These are phyloP conservation scores for Gaeumannomyces sp. DNA, from an alignment of 2,329 filamentous ascomycete species.

Conservation along the genomic window DNA sequence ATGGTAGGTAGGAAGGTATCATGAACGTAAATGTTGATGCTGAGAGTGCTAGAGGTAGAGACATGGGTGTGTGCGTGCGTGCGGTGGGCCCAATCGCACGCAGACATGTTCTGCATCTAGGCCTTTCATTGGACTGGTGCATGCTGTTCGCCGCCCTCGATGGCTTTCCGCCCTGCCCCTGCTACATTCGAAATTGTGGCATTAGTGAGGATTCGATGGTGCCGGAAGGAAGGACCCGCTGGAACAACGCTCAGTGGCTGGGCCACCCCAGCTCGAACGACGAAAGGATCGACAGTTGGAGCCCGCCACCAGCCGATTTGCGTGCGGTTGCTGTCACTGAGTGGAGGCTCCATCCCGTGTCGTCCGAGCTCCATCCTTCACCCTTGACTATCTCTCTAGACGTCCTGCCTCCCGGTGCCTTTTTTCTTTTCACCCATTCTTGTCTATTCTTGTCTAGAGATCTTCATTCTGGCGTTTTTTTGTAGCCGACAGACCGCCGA, in stretches of 20 bases:
- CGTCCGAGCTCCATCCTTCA: neutral
- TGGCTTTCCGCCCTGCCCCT: too few species aligned
- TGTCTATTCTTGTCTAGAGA: neutral
- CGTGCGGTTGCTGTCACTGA: neutral
- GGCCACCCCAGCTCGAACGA: neutral
- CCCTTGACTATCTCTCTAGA: neutral
- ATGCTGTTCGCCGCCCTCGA: too few species aligned
- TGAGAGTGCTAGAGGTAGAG: too few species aligned
- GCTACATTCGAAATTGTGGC: neutral
- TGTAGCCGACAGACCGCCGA: too few species aligned
- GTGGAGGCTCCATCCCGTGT: neutral
- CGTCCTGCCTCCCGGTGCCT: neutral
- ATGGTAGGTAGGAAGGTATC: too few species aligned
- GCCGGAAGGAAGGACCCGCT: slow-evolving; percentile 4
- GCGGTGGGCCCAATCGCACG: neutral
- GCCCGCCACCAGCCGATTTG: neutral
- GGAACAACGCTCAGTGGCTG: neutral
- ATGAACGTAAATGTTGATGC: too few species aligned
- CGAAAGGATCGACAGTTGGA: neutral
- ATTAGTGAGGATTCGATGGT: neutral
- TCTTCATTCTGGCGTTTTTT: neutral
- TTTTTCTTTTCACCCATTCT: neutral
- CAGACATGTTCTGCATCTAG: neutral
- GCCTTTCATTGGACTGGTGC: too few species aligned
- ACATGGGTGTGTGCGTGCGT: neutral